Conservation (phyloP, 805 yeast species). For the Candida xyloterini region DNA sequence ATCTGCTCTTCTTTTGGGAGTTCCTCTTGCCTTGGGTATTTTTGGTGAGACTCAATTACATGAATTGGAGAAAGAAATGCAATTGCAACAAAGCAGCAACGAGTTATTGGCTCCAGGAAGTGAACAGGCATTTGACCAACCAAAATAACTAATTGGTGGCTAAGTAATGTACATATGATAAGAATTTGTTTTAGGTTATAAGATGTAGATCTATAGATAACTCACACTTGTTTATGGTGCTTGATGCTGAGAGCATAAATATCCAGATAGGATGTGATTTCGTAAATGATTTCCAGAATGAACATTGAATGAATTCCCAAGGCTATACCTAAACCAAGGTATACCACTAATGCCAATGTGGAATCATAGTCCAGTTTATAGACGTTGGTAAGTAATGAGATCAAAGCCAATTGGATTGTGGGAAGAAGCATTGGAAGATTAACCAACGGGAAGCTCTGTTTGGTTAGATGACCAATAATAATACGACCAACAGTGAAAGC, state of each 20-base stretch:
- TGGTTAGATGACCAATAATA: constrained; percentile 80
- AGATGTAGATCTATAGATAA: not conserved
- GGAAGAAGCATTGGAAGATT: constrained; percentile 74
- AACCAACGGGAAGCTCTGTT: constrained; percentile 69
- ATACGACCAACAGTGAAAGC: constrained; percentile 92
- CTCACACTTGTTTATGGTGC: constrained; percentile 53
- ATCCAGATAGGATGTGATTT: constrained; percentile 75
- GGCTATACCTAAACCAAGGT: constrained; percentile 67
- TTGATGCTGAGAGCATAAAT: constrained; percentile 84
- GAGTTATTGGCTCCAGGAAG: constrained; percentile 72
- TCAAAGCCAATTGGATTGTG: constrained; percentile 40
- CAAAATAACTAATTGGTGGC: constrained; percentile 8
- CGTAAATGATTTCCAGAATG: constrained; percentile 74
- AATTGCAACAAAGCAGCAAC: constrained; percentile 66
- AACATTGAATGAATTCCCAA: constrained; percentile 67
- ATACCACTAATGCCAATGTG: constrained; percentile 50
- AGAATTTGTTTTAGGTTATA: constrained; percentile 2
- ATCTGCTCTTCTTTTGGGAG: constrained; percentile 81
- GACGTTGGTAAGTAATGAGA: constrained; percentile 35
- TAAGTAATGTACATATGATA: constrained; percentile 12
- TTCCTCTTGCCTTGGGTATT: constrained; percentile 86
- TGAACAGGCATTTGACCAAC: constrained; percentile 38
- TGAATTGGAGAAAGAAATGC: constrained; percentile 91
- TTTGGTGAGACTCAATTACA: constrained; percentile 89
- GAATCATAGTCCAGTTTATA: constrained; percentile 39